A percentile compares a stretch with the other conserved stretches of the same genome.
These are phyloP conservation scores for Cordyceps cicadae DNA, from an alignment of 2,329 filamentous ascomycete species.

Conservation along the genomic window DNA sequence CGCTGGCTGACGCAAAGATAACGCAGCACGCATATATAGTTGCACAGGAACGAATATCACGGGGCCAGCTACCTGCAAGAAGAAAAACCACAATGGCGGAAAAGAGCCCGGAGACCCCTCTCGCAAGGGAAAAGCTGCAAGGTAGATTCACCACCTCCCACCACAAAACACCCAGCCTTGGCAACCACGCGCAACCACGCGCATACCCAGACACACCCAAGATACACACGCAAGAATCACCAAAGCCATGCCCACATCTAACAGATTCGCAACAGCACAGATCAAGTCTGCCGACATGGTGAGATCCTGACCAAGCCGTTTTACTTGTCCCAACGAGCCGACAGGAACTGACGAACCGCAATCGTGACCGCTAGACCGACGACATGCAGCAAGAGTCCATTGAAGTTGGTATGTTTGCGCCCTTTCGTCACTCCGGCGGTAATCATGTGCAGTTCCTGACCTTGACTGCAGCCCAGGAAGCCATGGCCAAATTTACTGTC, in stretches of 20 bases:
- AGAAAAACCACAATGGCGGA: constrained; percentile 28
- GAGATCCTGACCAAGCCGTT: constrained; percentile 23
- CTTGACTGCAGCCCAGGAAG: constrained; percentile 44
- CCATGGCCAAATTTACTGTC: constrained; percentile 54
- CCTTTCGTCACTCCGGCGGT: neutral
- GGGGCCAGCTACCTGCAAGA: neutral
- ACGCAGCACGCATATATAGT: neutral
- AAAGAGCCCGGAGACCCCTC: constrained; percentile 34
- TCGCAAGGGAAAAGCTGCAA: constrained; percentile 67
- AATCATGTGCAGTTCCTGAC: constrained; percentile 4
- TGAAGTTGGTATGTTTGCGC: constrained; percentile 65
- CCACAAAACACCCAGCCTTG: neutral
- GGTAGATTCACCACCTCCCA: constrained; percentile 36
- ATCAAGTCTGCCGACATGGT: constrained; percentile 99
- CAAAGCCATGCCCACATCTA: neutral
- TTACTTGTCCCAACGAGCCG: constrained; percentile 8
- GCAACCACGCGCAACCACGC: neutral
- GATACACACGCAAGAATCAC: neutral
- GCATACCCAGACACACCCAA: neutral
- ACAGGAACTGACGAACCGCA: constrained; percentile 21
- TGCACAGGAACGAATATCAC: neutral
- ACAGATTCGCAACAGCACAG: constrained; percentile 54
- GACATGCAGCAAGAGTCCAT: constrained; percentile 96
- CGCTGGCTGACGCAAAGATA: neutral
- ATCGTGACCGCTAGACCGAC: constrained; percentile 58